Evolutionary conservation across 2,329 filamentous ascomycete species (phyloP), one percentile per base, ranked within the genome.

Genomic region (Ophiostoma populinum): DNA sequence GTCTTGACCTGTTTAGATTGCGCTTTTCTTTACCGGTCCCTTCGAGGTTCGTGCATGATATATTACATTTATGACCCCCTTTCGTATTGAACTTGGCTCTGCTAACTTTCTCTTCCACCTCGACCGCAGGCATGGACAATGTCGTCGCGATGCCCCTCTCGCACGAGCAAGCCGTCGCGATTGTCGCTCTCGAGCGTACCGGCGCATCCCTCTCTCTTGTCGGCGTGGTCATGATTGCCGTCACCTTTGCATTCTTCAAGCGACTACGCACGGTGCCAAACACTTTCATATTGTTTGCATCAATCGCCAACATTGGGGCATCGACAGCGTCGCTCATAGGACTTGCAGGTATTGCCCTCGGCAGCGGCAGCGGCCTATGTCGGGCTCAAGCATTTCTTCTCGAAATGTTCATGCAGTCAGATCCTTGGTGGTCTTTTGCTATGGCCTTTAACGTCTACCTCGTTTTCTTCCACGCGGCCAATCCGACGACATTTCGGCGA

Each of bases 391-490:
- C 65, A 7, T 72, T 74, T 45, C 46, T 73, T 36, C 63, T 82
- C 44, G 70, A 80, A 50, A 75, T 80, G 57, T 83, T 82, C 52
- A 78, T 80, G 69, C 75, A 78, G 44, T 77, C 75, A 5, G 77
- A 82, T 53, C 72, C 75, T 0, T 66, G 79, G 56, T 85, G 75
- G 79, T 80, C 78, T 0, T 67, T 85, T 36, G 77, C 77, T 43
- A 87, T 90, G 80, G 79, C 80, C 3, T 62, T 77, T 49, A 90
- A 87, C 47, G 80, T 87, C 42, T 80, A 78, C 46, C 63, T 86
- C 34, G 68, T 73, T 39, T 73, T 73, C 50, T 73, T 71, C 53
- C 65, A 64, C 44, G 59, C 64, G n/a, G 61, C 63, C 32, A 69
- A 61, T 31, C 67, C 68, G 1, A 75, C 75, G 7, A 74, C 78